Evolutionary conservation across 129 eudicot species (phyloP).

Genomic region (Escallonia herrerae): DNA sequence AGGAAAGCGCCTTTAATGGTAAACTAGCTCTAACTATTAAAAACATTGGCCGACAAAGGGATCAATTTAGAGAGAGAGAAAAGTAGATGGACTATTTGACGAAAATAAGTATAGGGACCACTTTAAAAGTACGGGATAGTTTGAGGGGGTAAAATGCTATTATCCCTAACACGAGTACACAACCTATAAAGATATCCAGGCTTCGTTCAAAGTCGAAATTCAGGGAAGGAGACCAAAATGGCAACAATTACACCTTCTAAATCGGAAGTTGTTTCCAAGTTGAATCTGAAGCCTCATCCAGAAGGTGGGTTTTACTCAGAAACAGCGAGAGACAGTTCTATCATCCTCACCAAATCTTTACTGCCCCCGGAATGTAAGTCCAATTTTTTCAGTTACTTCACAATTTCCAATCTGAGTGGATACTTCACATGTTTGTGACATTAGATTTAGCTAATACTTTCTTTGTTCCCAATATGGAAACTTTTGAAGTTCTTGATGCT

Average conservation of each 20-base stretch:
- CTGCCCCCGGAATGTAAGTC: conserved; percentile 70
- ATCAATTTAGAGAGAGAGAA: too few species aligned
- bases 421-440: background rate
- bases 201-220: too few species aligned
- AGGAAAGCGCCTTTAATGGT: too few species aligned
- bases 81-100: too few species aligned
- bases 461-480: too few species aligned
- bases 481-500: background rate
- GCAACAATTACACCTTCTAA: conserved; percentile 30
- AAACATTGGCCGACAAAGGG: too few species aligned
- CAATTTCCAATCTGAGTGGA: background rate
- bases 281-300: conserved; percentile 67
- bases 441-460: background rate
- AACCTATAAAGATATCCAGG: too few species aligned
- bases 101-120: too few species aligned
- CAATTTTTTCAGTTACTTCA: background rate
- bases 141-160: too few species aligned
- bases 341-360: conserved; percentile 57
- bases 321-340: conserved; percentile 72
- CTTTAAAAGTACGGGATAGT: too few species aligned
- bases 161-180: too few species aligned
- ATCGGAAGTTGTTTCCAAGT: conserved; percentile 32
- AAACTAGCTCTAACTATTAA: too few species aligned
- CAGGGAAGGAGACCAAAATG: conserved; percentile 7
- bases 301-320: conserved; percentile 82